Evolutionary conservation across 176 grass and related monocot species (phyloP).

Genomic region (Zea mays): Zm-B73-REFERENCE-NAM-5.0 NC_050100.1:219066001-219066500

Average conservation of each 20-base stretch:
- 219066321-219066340: slow-evolving; percentile 2
- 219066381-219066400: slow-evolving; percentile 1
- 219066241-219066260: slow-evolving; percentile 9
- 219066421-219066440: slow-evolving; percentile 47
- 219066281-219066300: slow-evolving; percentile 51
- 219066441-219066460: slow-evolving; percentile 31
- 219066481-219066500: slow-evolving; percentile 20
- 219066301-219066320: slow-evolving; percentile 35
- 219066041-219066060: slow-evolving; percentile 48
- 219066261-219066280: slow-evolving; percentile 43
- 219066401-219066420: slow-evolving; percentile 32
- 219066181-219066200: slow-evolving; percentile 41
- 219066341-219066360: neutral
- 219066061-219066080: slow-evolving; percentile 28
- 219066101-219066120: slow-evolving; percentile 67
- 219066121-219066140: slow-evolving; percentile 30
- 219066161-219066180: neutral
- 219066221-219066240: slow-evolving; percentile 28
- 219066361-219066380: slow-evolving; percentile 21
- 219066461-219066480: slow-evolving; percentile 11
- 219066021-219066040: slow-evolving; percentile 48
- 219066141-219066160: neutral
- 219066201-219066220: slow-evolving; percentile 17
- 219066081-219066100: slow-evolving; percentile 61
- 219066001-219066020: slow-evolving; percentile 32